phyloP scores from a whole-genome alignment of 163 green algal genomes.

The Trebouxiophyceae sp. region DNA sequence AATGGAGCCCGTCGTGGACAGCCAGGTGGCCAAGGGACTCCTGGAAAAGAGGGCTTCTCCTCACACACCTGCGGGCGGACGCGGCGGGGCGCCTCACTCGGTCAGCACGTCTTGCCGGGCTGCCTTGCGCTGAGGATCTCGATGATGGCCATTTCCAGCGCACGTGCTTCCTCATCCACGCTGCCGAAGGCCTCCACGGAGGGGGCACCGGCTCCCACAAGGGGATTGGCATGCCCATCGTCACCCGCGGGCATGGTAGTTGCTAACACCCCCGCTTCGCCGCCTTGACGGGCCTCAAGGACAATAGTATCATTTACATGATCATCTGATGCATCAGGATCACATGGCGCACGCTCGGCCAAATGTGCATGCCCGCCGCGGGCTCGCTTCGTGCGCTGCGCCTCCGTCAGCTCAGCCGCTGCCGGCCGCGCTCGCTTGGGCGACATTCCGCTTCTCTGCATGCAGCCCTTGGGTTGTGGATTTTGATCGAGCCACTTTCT shows the following conservation, averaged over 20 bases:
- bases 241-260: not conserved
- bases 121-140: not conserved
- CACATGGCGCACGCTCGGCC: too few relatives aligned
- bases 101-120: conserved; percentile 22
- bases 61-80: not conserved
- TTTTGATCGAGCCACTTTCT: too few relatives aligned
- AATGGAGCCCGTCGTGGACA: too few relatives aligned
- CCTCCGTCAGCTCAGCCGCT: too few relatives aligned
- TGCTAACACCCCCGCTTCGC: not conserved
- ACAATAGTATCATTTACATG: not conserved
- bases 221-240: not conserved
- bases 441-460: too few relatives aligned
- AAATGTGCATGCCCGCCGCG: too few relatives aligned
- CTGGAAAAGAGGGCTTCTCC: too few relatives aligned
- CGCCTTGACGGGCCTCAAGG: not conserved
- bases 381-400: too few relatives aligned
- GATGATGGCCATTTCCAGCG: not conserved
- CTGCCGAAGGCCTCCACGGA: not conserved
- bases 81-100: conserved; percentile 20
- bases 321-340: too few relatives aligned
- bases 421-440: too few relatives aligned
- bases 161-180: not conserved
- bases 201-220: not conserved
- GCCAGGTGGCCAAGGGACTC: too few relatives aligned
- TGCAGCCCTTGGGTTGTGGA: too few relatives aligned